Percentiles rank a stretch among this genome's conserved stretches.
Evolutionary conservation across 805 yeast species (phyloP).

Genomic region (Candida arabinofermentans): DNA sequence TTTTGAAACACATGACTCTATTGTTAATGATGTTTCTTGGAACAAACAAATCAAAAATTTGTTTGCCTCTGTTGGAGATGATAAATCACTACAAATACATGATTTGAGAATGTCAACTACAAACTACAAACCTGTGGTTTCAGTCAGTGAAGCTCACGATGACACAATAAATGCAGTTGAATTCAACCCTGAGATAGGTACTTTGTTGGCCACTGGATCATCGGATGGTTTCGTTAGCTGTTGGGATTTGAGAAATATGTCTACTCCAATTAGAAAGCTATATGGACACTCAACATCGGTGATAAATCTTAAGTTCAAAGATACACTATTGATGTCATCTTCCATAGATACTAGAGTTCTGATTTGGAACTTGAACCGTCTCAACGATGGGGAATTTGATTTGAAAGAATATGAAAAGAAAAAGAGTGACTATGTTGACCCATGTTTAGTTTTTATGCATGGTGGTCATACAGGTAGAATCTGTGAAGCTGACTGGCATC

Average conservation of each 20-base stretch:
- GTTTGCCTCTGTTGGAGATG: conserved; percentile 73
- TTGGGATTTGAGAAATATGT: conserved; percentile 69
- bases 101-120: conserved; percentile 44
- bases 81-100: conserved; percentile 53
- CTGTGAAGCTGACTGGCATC: conserved; percentile 66
- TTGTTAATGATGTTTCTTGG: conserved; percentile 67
- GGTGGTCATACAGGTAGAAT: conserved; percentile 81
- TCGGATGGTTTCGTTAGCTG: conserved; percentile 68
- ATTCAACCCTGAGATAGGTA: conserved; percentile 53
- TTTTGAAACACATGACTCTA: conserved; percentile 49
- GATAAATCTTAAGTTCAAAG: conserved; percentile 49
- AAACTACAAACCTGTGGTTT: conserved; percentile 38
- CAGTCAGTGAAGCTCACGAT: conserved; percentile 44
- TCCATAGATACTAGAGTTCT: conserved; percentile 66
- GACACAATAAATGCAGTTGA: conserved; percentile 66
- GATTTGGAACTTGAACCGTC: conserved; percentile 66
- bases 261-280: conserved; percentile 56
- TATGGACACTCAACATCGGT: conserved; percentile 63
- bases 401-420: conserved; percentile 52
- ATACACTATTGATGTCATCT: conserved; percentile 50
- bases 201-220: conserved; percentile 71
- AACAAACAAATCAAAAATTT: conserved; percentile 38
- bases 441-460: conserved; percentile 73
- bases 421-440: conserved; percentile 57
- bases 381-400: conserved; percentile 53